A percentile compares a stretch with the other conserved stretches of the same genome.
Conservation (phyloP, 1,284 basidiomycete species). For the Coniferiporia sulphurascens region DNA sequence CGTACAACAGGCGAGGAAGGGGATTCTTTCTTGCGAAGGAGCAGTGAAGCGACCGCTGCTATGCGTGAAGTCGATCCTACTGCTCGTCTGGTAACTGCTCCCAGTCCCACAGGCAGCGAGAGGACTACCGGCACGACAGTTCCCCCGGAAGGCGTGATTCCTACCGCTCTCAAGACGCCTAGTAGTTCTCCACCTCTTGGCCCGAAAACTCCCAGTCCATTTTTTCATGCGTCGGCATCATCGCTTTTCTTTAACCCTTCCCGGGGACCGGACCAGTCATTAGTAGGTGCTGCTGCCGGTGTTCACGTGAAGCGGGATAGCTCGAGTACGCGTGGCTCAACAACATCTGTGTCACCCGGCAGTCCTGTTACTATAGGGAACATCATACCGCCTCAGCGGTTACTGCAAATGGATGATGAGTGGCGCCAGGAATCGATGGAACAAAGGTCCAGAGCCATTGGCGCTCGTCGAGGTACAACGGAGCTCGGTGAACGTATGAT, state of each 20-base stretch:
- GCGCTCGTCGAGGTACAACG: slow-evolving; percentile 3
- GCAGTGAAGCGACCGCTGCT: slow-evolving; percentile 4
- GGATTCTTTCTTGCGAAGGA: slow-evolving; percentile 16
- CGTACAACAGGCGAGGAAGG: slow-evolving; percentile 17
- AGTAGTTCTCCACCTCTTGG: slow-evolving; percentile 10
- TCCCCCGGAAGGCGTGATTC: slow-evolving; percentile 15
- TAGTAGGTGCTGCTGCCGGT: slow-evolving; percentile 7
- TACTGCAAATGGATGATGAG: slow-evolving; percentile 16
- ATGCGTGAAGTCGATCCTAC: slow-evolving; percentile 10
- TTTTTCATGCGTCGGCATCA: slow-evolving; percentile 18
- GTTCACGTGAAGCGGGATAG: slow-evolving; percentile 15
- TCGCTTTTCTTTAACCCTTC: slow-evolving; percentile 19
- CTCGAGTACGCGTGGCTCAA: slow-evolving; percentile 11
- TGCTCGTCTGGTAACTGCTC: slow-evolving; percentile 13
- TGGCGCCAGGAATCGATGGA: slow-evolving; percentile 13
- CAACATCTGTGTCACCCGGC: slow-evolving; percentile 7
- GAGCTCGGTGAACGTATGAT: slow-evolving; percentile 16
- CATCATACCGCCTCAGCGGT: slow-evolving; percentile 13
- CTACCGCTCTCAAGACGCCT: slow-evolving; percentile 13
- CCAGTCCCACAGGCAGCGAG: slow-evolving; percentile 7
- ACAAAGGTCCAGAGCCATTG: neutral
- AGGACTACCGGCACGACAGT: slow-evolving; percentile 6
- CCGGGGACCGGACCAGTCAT: slow-evolving; percentile 16
- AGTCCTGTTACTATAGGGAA: slow-evolving; percentile 8
- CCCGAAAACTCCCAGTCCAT: slow-evolving; percentile 10